Evolutionary conservation across 2,329 filamentous ascomycete genomes (phyloP).

Genomic region (Cordyceps farinosa): DNA sequence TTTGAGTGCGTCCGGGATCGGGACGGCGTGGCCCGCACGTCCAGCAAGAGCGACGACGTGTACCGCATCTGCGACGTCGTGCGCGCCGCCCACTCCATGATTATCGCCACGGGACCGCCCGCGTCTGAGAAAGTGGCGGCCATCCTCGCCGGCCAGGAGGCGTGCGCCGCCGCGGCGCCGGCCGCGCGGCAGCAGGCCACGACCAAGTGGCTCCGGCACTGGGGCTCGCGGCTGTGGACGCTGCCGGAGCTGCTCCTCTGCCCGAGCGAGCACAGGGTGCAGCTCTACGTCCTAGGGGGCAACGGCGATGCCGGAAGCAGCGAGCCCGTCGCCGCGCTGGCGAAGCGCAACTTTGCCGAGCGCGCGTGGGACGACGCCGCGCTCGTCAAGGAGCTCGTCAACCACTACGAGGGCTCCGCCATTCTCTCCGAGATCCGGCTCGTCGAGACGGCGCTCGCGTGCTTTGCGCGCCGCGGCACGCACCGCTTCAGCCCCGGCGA

Average conservation of each 20-base stretch:
- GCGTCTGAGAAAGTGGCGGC: conserved; percentile 16
- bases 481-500: conserved; percentile 37
- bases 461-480: conserved; percentile 37
- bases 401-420: conserved; percentile 43
- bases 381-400: conserved; percentile 38
- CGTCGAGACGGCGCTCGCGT: conserved; percentile 29
- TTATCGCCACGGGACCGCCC: conserved; percentile 36
- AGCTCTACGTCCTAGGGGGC: conserved; percentile 16
- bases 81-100: conserved; percentile 38
- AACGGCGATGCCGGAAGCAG: not conserved
- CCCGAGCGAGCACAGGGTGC: conserved; percentile 21
- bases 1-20: conserved; percentile 39
- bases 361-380: conserved; percentile 39
- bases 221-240: conserved; percentile 44
- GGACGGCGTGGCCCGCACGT: conserved; percentile 29
- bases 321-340: conserved; percentile 23
- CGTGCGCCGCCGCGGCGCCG: conserved; percentile 26
- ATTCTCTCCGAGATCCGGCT: conserved; percentile 40
- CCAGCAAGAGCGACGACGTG: conserved; percentile 27
- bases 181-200: conserved; percentile 6
- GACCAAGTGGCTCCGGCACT: conserved; percentile 33
- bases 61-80: conserved; percentile 45
- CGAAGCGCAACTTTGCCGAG: conserved; percentile 39
- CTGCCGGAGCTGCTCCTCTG: conserved; percentile 37
- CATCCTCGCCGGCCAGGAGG: conserved; percentile 25